Evolutionary conservation across 2,329 filamentous ascomycete species (phyloP).

Genomic region (Aspergillus pseudoglaucus): DNA sequence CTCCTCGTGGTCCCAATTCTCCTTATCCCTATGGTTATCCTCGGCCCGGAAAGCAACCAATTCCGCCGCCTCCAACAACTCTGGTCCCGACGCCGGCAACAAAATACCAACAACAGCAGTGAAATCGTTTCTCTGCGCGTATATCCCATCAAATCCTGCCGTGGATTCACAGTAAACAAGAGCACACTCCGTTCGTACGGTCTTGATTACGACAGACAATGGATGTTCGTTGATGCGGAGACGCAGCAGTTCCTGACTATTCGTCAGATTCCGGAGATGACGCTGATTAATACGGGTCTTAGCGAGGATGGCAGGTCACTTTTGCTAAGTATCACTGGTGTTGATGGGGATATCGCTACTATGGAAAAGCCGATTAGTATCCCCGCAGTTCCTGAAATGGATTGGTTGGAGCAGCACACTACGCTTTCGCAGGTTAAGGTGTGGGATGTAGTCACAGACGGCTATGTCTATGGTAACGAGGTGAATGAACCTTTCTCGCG

Average conservation of each 20-base stretch:
- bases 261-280: conserved; percentile 55
- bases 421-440: conserved; percentile 47
- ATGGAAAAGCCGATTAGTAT: conserved; percentile 41
- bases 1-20: conserved; percentile 11
- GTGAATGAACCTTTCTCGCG: conserved; percentile 50
- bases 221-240: conserved; percentile 58
- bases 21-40: conserved; percentile 9
- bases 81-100: conserved; percentile 3
- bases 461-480: conserved; percentile 45
- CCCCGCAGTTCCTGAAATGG: conserved; percentile 47
- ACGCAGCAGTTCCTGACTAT: conserved; percentile 56
- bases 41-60: conserved; percentile 7
- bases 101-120: conserved; percentile 12
- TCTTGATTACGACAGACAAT: conserved; percentile 56
- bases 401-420: conserved; percentile 52
- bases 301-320: conserved; percentile 41
- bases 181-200: conserved; percentile 50
- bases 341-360: conserved; percentile 11
- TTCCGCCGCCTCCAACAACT: conserved; percentile 7
- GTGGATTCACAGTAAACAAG: conserved; percentile 51
- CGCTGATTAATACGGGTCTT: conserved; percentile 53
- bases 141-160: conserved; percentile 63
- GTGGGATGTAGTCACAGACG: conserved; percentile 55
- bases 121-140: conserved; percentile 43
- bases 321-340: conserved; percentile 40